Base-by-base conservation (phyloP, 345 rosid genomes). In the Camelina laxa region DNA sequence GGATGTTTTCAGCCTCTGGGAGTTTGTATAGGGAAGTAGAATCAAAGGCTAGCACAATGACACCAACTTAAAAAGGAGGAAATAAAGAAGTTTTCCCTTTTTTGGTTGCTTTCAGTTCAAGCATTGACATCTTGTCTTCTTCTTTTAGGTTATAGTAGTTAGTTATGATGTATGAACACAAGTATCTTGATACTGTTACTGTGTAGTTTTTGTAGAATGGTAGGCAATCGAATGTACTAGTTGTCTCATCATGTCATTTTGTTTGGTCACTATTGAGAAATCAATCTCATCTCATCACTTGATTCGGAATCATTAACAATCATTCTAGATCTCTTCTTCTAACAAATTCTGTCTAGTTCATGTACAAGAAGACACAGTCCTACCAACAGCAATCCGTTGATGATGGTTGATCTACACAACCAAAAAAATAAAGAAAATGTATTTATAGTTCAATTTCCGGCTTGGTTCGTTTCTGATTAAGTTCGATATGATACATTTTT, bases 61-160 rank as follows among this genome's bases (percentile, higher is more conserved):
- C 70, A 73, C 81, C 81, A 44, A 78, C 81, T 33, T 78, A 78
- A 72, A 51, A 16, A 31, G 10, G 10, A 64, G 17, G 16, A n/a
- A 30, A 30, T 24, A 27, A 27, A 49, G n/a, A 73, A 2, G 54
- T 2, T 19, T 15, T 6, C 13, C 4, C 20, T 30, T 58, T 27
- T 33, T 22, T 45, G 48, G 14, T 73, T 38, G 36, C 33, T 27
- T 54, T 44, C 64, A 35, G 55, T 11, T 55, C 27, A 65, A 73
- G 72, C 65, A 47, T 47, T 57, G 41, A 65, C 65, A 35, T 49
- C 69, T 75, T 50, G 69, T 75, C 74, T 49, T 61, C 14, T 30
- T 31, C 36, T 33, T 20, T 7, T 59, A 49, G 58, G 41, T 41
- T 45, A 6, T 33, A 8, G 20, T 7, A 47, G 7, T 39, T 7